phyloP scores from a whole-genome alignment of 208 protist species.

The Leishmania amazonensis region DNA sequence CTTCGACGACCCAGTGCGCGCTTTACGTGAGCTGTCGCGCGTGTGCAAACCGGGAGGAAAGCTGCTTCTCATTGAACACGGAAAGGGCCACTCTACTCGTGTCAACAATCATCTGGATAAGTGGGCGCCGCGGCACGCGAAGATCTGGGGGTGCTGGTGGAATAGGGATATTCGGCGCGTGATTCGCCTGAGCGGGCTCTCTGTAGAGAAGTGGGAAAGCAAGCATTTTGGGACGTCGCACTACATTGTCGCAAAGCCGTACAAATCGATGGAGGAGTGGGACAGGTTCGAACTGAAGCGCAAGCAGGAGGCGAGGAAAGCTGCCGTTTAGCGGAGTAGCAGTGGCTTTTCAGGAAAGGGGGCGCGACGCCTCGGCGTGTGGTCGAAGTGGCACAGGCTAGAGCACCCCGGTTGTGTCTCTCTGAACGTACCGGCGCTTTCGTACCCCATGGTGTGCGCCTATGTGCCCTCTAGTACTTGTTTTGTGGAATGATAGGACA shows the following conservation, averaged over 20 bases:
- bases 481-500: not conserved
- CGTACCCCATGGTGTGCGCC: not conserved
- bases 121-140: slow-evolving; percentile 82
- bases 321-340: slow-evolving; percentile 1
- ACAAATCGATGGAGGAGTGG: slow-evolving; percentile 80
- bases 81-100: slow-evolving; percentile 56
- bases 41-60: slow-evolving; percentile 90
- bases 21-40: slow-evolving; percentile 86
- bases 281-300: slow-evolving; percentile 36
- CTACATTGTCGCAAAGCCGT: slow-evolving; percentile 84
- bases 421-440: no score
- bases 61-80: slow-evolving; percentile 90
- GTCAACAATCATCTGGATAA: slow-evolving; percentile 88
- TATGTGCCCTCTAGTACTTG: not conserved
- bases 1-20: slow-evolving; percentile 90
- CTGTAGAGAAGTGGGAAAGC: slow-evolving; percentile 62
- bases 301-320: slow-evolving; percentile 13
- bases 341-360: not conserved
- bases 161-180: slow-evolving; percentile 84
- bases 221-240: slow-evolving; percentile 91
- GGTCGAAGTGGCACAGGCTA: not conserved
- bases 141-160: slow-evolving; percentile 91
- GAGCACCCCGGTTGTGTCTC: not conserved
- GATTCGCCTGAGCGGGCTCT: slow-evolving; percentile 67
- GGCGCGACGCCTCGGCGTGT: not conserved